Evolutionary conservation across 345 rosid genomes (phyloP).

Genomic region (Arabis alpina): DNA sequence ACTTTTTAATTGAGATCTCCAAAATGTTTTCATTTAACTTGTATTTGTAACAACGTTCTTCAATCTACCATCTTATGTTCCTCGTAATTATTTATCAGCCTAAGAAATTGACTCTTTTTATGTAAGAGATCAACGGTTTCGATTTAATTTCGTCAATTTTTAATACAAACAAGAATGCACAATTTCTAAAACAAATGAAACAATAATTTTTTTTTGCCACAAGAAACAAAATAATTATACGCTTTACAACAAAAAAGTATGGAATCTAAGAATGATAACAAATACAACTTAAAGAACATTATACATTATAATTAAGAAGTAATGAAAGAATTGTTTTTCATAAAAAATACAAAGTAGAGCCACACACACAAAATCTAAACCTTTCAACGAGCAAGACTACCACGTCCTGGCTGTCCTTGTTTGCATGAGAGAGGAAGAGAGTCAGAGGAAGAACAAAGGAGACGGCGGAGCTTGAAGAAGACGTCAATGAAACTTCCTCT

Average conservation of each 20-base stretch:
- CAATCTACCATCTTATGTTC: too few species aligned
- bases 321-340: constrained; percentile 2
- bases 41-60: too few species aligned
- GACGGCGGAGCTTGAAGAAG: constrained; percentile 55
- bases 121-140: too few species aligned
- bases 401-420: constrained; percentile 33
- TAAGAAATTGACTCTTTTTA: too few species aligned
- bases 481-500: constrained; percentile 69
- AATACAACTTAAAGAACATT: constrained; percentile 15
- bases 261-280: constrained; percentile 4
- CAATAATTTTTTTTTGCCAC: too few species aligned
- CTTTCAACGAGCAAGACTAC: constrained; percentile 9
- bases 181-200: too few species aligned
- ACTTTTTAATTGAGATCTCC: too few species aligned
- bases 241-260: too few species aligned
- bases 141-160: too few species aligned
- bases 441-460: constrained; percentile 51
- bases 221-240: background rate
- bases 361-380: constrained; percentile 8
- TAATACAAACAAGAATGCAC: too few species aligned
- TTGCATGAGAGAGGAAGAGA: constrained; percentile 37
- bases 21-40: too few species aligned
- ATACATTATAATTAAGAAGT: constrained; percentile 1
- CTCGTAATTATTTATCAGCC: too few species aligned
- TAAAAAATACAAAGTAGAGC: background rate